A percentile compares a stretch with the other conserved stretches of the same genome.
These are phyloP conservation scores for Saturnispora sekii DNA, from an alignment of 805 yeast species.

Conservation along the genomic window DNA sequence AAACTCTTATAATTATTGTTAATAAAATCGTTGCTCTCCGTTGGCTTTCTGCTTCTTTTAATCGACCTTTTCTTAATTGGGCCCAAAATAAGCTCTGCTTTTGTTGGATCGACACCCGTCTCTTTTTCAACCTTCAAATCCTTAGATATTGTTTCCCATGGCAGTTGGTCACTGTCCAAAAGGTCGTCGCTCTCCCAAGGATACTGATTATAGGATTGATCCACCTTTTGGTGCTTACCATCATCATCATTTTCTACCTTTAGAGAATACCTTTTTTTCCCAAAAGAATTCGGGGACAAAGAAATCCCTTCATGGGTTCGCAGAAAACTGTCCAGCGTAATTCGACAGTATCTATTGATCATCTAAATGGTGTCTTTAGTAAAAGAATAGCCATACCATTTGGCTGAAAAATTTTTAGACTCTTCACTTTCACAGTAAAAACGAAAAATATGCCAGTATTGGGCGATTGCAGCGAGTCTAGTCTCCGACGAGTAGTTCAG, in stretches of 20 bases:
- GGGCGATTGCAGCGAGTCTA: not conserved
- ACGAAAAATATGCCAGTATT: not conserved
- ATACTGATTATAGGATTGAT: not conserved
- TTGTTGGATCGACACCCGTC: slow-evolving; percentile 11
- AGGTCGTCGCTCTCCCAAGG: not conserved
- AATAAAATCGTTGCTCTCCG: slow-evolving; percentile 11
- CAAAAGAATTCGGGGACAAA: too few relatives aligned
- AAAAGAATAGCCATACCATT: too few relatives aligned
- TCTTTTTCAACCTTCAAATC: not conserved
- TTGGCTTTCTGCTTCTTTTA: slow-evolving; percentile 1
- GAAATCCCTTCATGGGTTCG: too few relatives aligned
- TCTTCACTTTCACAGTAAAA: not conserved
- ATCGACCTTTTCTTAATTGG: slow-evolving; percentile 17
- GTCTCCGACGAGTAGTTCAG: not conserved
- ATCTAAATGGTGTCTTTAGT: too few relatives aligned
- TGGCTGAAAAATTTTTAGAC: slow-evolving; percentile 2
- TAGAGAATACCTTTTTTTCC: too few relatives aligned
- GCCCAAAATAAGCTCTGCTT: slow-evolving; percentile 17
- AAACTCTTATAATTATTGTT: slow-evolving; percentile 22
- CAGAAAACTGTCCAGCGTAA: too few relatives aligned
- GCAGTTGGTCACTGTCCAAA: not conserved
- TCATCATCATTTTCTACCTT: too few relatives aligned
- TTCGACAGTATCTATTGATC: too few relatives aligned
- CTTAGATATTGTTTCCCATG: slow-evolving; percentile 9
- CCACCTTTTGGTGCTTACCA: too few relatives aligned